A percentile compares a stretch with the other conserved stretches of the same genome.
These are phyloP conservation scores for Solanum hybrid DNA, from an alignment of 305 asterid genomes.

Conservation along the genomic window DNA sequence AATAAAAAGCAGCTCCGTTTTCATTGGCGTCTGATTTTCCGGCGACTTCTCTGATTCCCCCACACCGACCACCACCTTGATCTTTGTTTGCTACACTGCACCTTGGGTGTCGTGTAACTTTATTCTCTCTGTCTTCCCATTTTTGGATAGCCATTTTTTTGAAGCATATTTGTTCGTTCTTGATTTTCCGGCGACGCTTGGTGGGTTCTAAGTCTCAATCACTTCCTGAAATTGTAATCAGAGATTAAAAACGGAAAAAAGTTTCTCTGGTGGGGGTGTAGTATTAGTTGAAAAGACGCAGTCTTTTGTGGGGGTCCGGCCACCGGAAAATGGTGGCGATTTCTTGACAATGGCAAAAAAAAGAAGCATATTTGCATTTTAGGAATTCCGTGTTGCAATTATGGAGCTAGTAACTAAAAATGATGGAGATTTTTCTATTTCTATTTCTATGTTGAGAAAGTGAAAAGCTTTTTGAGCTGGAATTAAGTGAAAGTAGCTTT, in stretches of 20 bases:
- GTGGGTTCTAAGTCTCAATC: not conserved
- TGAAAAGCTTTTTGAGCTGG: constrained; percentile 2
- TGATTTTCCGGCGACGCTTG: constrained; percentile 12
- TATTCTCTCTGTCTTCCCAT: constrained; percentile 27
- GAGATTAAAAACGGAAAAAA: not conserved
- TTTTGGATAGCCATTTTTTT: constrained; percentile 21
- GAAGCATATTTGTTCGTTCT: not conserved
- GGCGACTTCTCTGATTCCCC: constrained; percentile 51
- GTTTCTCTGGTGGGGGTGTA: not conserved
- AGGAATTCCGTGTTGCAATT: not conserved
- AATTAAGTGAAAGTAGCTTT: constrained; percentile 7
- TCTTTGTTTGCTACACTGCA: constrained; percentile 34
- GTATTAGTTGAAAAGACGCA: not conserved
- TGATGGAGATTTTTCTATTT: not conserved
- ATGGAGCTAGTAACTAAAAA: not conserved
- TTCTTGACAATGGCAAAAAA: not conserved
- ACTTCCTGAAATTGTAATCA: not conserved
- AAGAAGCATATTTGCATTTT: not conserved
- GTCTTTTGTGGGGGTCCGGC: not conserved
- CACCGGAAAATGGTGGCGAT: not conserved
- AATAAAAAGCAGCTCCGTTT: constrained; percentile 30
- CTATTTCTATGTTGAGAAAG: not conserved
- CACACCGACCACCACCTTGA: constrained; percentile 33
- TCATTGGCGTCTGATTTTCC: constrained; percentile 43
- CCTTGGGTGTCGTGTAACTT: constrained; percentile 13